phyloP scores from a whole-genome alignment of 345 rosid species.

The Lepidium africanum region DNA sequence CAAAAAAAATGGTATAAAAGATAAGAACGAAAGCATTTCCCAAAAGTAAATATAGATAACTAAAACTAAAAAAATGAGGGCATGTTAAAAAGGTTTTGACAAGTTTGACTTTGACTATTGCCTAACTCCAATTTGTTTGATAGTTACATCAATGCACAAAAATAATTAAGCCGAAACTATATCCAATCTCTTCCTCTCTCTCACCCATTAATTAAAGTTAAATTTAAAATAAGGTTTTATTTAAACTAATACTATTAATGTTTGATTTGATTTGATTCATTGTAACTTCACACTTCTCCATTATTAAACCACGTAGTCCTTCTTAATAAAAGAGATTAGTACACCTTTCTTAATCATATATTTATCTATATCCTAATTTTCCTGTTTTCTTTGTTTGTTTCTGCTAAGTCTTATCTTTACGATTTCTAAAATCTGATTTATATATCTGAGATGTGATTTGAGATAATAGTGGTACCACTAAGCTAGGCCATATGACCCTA shows the following conservation, averaged over 20 bases:
- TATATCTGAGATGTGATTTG: background rate
- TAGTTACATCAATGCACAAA: conserved; percentile 7
- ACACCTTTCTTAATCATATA: conserved; percentile 4
- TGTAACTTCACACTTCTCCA: conserved; percentile 4
- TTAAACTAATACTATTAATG: background rate
- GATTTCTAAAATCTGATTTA: background rate
- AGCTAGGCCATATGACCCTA: background rate
- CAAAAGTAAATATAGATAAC: background rate
- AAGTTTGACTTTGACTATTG: conserved; percentile 24
- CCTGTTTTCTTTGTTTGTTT: background rate
- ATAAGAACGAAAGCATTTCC: conserved; percentile 19
- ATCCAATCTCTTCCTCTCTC: conserved; percentile 15
- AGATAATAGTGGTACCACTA: background rate
- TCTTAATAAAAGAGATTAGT: background rate
- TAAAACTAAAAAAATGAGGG: background rate
- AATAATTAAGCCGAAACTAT: conserved; percentile 7
- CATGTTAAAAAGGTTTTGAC: conserved; percentile 14
- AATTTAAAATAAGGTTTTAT: background rate
- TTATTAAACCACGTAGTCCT: conserved; percentile 18
- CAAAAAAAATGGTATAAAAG: background rate
- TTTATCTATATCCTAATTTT: background rate
- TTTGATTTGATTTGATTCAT: conserved; percentile 14
- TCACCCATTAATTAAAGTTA: background rate
- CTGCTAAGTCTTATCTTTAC: background rate
- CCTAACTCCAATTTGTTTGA: conserved; percentile 23